Base-by-base conservation (phyloP, 768 basidiomycete genomes). In the Pleurotus citrinopileatus region DNA sequence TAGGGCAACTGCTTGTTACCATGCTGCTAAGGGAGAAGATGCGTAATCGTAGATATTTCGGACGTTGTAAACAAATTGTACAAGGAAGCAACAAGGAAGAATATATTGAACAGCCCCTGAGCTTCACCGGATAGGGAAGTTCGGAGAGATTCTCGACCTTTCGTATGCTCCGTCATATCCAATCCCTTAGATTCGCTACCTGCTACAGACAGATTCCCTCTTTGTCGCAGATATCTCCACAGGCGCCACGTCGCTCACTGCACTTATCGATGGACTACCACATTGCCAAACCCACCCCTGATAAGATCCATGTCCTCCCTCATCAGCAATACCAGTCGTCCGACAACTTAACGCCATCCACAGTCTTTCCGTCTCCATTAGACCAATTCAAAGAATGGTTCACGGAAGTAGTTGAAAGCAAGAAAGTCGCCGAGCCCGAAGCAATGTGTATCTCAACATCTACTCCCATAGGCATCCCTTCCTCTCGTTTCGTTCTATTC, bases 341-440 rank as follows among this genome's bases (percentile, higher is more conserved):
- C n/a, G 87, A 84, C 48, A 68, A 79, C 36, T 73, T 91, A 27
- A 75, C 86, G 1, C 90, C 90, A 0, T 52, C 70, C n/a, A 74
- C 74, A 29, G 83, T 92, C 59, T 62, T 70, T 27, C 72, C 82
- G 2, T 81, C 81, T 54, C 96, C 96, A 0, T 73, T 98, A 50
- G 81, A 81, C 47, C 94, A 95, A 63, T 98, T 98, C 72, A 83
- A 84, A 51, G 61, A 69, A 26, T 98, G 96, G 96, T 91, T 98
- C 73, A 81, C 82, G 46, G 76, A 84, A 37, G 83, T 82, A 19
- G 69, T 77, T 46, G 74, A 75, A 42, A 62, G 67, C 19, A 75
- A 73, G n/a, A 59, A 66, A 12, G 90, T 95, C 4, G 67, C 72
- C 42, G 94, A 97, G 68, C 93, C 95, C n/a, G 96, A 98, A 66